Base-by-base conservation (phyloP, 2,329 filamentous ascomycete genomes). In the Thielaviopsis euricoi region DNA sequence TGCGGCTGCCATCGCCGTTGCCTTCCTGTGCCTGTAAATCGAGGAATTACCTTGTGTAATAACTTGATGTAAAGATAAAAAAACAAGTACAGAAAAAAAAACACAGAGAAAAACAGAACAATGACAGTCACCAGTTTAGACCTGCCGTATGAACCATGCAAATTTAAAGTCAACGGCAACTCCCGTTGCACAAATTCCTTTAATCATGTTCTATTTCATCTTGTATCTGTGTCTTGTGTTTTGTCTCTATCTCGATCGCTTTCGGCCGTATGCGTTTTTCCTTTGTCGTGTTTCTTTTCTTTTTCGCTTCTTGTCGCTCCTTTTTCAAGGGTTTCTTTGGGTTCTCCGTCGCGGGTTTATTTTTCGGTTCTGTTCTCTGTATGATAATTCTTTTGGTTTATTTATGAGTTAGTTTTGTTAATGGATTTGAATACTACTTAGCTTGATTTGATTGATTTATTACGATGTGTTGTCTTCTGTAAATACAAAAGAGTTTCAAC, bases 1-100 rank as follows among this genome's bases (percentile, higher is more conserved):
- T 17, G 52, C 58, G 23, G 55, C 54, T 48, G 58, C 58, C 12
- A 55, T 58, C 21, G 58, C 58, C 22, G 58, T 49, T 49, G 58
- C 58, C 10, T 60, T 60, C 58, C 29, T 60, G 46, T 60, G 55
- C 55, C 52, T 60, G 55, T 60, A 60, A 53, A 56, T 57, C 37
- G 6, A 19, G 43, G 25, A 33, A 10, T 33, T 10, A 10, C 19
- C 17, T 51, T 10, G 5, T 23, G 49, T n/a, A 21, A 21, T 43
- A n/a, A n/a, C 5, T 25, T 19, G 25, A 40, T 50, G n/a, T 17
- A 56, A 49, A 21, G 37, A 29, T 49, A n/a, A 37, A 53, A 48
- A 37, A 58, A 49, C 48, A 52, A 21, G 52, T 57, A 52, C 40
- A 33, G 43, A 56, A 29, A 40, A 56, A 29, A 40, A 57, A 23